These are phyloP conservation scores for Metarhizium robertsii DNA, from an alignment of 2,329 filamentous ascomycete genomes.

Conservation along the genomic window DNA sequence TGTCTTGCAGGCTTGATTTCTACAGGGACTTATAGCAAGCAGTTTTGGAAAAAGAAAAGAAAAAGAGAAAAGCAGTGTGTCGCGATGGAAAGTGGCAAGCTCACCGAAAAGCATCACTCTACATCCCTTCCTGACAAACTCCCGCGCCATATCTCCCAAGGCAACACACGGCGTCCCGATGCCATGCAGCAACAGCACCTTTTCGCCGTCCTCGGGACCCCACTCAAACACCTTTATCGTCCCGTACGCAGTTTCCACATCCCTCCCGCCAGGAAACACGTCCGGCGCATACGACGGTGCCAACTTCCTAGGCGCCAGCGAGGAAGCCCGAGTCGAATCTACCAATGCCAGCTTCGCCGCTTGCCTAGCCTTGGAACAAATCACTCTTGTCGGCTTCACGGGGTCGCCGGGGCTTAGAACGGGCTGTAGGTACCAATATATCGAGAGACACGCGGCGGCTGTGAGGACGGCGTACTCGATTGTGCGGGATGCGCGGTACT, in stretches of 20 bases:
- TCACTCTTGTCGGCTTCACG: conserved; percentile 4
- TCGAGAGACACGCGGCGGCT: conserved; percentile 21
- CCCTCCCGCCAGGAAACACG: conserved; percentile 57
- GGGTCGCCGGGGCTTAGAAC: conserved; percentile 7
- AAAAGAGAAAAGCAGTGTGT: neutral
- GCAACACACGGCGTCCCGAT: conserved; percentile 71
- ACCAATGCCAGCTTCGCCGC: neutral
- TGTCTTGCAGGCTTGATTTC: too few relatives aligned
- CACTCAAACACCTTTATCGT: conserved; percentile 69
- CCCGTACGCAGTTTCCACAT: conserved; percentile 63
- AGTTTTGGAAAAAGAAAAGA: too few relatives aligned
- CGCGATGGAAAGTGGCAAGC: conserved; percentile 16
- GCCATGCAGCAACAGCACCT: conserved; percentile 69
- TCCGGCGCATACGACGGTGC: conserved; percentile 57
- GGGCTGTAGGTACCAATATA: conserved; percentile 24
- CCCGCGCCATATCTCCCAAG: conserved; percentile 55
- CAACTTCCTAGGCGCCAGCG: neutral
- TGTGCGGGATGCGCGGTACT: conserved; percentile 3
- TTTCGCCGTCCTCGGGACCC: conserved; percentile 62
- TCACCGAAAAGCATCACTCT: conserved; percentile 70
- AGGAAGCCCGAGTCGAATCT: neutral
- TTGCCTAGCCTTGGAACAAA: conserved; percentile 3
- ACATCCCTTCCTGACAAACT: conserved; percentile 55
- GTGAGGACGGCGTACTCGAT: conserved; percentile 8
- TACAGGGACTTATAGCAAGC: too few relatives aligned